Percentiles rank a stretch among this genome's conserved stretches.
phyloP scores from a whole-genome alignment of 441 rosid genomes.

The Adansonia grandidieri region DNA sequence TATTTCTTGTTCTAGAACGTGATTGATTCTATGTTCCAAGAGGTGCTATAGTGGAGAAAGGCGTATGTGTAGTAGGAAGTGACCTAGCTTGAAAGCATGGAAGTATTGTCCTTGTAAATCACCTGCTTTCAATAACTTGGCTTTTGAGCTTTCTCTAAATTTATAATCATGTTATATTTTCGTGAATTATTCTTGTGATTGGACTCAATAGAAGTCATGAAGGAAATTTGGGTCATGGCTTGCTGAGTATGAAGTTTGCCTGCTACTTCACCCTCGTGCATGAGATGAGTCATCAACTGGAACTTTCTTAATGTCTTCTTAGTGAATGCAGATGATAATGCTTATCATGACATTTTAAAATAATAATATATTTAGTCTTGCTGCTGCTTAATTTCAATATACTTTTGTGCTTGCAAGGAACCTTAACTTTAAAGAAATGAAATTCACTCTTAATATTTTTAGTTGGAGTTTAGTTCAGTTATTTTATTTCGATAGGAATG shows the following conservation, averaged over 20 bases:
- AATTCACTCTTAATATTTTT: background rate
- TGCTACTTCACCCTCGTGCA: background rate
- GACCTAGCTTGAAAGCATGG: background rate
- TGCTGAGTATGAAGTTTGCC: background rate
- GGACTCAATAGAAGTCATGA: background rate
- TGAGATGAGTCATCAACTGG: background rate
- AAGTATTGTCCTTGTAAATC: background rate
- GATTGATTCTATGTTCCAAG: background rate
- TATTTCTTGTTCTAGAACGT: background rate
- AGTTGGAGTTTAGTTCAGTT: background rate
- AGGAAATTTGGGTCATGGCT: background rate
- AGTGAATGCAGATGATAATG: background rate
- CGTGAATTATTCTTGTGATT: background rate
- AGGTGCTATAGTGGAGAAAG: background rate
- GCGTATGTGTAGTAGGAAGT: background rate
- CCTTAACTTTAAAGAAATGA: background rate
- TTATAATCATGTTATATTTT: background rate
- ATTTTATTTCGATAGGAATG: background rate
- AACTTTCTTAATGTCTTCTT: conserved; percentile 5
- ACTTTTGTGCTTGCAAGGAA: background rate
- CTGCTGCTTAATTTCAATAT: conserved; percentile 1
- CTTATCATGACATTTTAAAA: background rate
- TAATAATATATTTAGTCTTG: background rate
- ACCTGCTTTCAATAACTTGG: background rate
- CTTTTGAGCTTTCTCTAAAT: background rate